Evolutionary conservation across 2,329 filamentous ascomycete genomes (phyloP).

Genomic region (Diplodia intermedia): DNA sequence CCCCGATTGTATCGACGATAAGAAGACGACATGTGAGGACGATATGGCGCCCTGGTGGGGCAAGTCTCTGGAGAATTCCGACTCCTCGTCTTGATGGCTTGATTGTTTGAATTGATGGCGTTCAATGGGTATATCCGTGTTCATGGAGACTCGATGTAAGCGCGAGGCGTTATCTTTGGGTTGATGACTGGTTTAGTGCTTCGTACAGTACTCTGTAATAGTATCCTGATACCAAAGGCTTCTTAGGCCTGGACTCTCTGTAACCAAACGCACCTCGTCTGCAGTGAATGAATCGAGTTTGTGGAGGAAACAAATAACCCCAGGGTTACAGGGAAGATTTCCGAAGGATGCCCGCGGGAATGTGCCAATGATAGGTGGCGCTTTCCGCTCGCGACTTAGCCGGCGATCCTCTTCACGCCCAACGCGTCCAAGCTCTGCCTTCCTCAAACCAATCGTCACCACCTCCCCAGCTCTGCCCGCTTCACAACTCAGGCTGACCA

Average conservation of each 20-base stretch:
- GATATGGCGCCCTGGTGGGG: conserved; percentile 67
- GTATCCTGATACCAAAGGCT: not conserved
- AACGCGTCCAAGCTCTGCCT: conserved; percentile 13
- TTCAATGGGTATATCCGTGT: conserved; percentile 28
- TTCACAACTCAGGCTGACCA: not conserved
- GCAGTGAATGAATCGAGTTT: not conserved
- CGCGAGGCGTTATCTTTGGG: conserved; percentile 21
- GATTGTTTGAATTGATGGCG: conserved; percentile 14
- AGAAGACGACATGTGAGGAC: conserved; percentile 68
- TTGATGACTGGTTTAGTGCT: not conserved
- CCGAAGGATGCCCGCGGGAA: not conserved
- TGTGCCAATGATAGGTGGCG: not conserved
- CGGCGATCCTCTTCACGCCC: conserved; percentile 12
- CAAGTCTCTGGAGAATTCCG: conserved; percentile 42
- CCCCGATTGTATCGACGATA: conserved; percentile 68
- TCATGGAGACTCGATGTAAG: conserved; percentile 24
- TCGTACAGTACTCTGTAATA: conserved; percentile 15
- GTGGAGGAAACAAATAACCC: no score
- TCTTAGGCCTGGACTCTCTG: not conserved
- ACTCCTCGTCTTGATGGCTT: conserved; percentile 5
- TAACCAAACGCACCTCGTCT: not conserved
- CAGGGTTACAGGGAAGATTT: not conserved
- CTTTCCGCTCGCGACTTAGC: not conserved
- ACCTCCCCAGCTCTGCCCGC: not conserved
- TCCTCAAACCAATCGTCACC: conserved; percentile 3